Percentiles rank a stretch among this genome's conserved stretches.
Evolutionary conservation across 345 rosid species (phyloP).

Genomic region (Angophora floribunda): DNA sequence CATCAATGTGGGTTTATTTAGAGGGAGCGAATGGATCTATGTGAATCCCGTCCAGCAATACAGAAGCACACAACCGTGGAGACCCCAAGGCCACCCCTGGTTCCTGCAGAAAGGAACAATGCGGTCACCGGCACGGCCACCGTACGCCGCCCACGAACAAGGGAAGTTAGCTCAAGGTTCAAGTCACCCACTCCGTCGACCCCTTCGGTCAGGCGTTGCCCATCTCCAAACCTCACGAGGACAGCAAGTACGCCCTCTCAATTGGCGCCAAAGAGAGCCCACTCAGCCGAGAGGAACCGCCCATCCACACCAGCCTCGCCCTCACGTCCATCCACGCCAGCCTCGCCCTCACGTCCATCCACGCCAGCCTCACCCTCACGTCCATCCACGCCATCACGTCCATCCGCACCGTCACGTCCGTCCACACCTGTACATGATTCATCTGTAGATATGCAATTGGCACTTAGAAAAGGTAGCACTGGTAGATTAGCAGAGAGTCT

Average conservation of each 20-base stretch:
- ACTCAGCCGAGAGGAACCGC: constrained; percentile 85
- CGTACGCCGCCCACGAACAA: constrained; percentile 46
- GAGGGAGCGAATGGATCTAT: constrained; percentile 71
- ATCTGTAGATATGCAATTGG: constrained; percentile 34
- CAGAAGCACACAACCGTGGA: constrained; percentile 41
- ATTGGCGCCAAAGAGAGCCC: constrained; percentile 54
- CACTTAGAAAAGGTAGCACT: constrained; percentile 53
- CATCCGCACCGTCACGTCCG: constrained; percentile 11
- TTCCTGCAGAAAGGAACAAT: constrained; percentile 73
- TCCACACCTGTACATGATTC: constrained; percentile 70
- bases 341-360: constrained; percentile 23
- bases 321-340: constrained; percentile 2
- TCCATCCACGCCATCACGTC: constrained; percentile 41
- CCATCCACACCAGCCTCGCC: constrained; percentile 77
- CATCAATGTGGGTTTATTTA: constrained; percentile 49
- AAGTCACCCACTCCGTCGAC: constrained; percentile 64
- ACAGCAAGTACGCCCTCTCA: constrained; percentile 36
- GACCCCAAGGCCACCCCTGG: constrained; percentile 49
- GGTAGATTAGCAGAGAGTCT: constrained; percentile 78
- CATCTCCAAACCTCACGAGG: constrained; percentile 70
- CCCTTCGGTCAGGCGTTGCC: constrained; percentile 37
- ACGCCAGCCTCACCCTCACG: constrained; percentile 13
- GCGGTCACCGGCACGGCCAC: constrained; percentile 15
- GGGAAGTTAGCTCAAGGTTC: constrained; percentile 76
- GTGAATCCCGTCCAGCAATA: constrained; percentile 30